Percentiles rank a stretch among this genome's conserved stretches.
phyloP scores from a whole-genome alignment of 371 early-diverging fungal genomes.

The Rhizopus delemar region DNA sequence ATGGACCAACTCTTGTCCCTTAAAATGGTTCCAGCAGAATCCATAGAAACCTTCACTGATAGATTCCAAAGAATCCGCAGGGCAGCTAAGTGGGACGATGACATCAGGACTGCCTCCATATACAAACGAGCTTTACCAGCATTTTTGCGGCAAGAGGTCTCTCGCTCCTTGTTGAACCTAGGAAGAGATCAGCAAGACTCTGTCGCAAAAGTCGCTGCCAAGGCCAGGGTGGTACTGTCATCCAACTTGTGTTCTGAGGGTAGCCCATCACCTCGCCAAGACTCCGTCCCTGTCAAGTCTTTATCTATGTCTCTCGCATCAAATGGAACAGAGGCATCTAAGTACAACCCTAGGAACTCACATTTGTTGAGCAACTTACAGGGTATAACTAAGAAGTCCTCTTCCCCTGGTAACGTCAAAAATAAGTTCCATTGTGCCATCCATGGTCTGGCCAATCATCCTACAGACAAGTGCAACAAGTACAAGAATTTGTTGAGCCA shows the following conservation, averaged over 20 bases:
- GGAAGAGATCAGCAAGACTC: neutral
- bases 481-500: neutral
- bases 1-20: neutral
- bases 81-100: neutral
- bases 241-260: neutral
- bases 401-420: too few species aligned
- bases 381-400: too few species aligned
- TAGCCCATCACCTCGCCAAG: neutral
- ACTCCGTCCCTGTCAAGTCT: neutral
- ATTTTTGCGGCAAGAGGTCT: neutral
- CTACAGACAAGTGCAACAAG: neutral
- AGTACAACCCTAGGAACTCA: too few species aligned
- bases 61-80: neutral
- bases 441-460: neutral
- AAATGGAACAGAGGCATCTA: too few species aligned
- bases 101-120: neutral
- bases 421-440: neutral
- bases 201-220: neutral
- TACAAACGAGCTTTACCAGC: neutral
- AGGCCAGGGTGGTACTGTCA: neutral
- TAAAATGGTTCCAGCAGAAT: neutral
- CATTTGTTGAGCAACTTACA: too few species aligned
- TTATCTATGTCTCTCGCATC: neutral
- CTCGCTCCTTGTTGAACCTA: neutral
- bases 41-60: neutral